phyloP scores from a whole-genome alignment of 2,329 filamentous ascomycete genomes.

The Aureobasidium namibiae region DNA sequence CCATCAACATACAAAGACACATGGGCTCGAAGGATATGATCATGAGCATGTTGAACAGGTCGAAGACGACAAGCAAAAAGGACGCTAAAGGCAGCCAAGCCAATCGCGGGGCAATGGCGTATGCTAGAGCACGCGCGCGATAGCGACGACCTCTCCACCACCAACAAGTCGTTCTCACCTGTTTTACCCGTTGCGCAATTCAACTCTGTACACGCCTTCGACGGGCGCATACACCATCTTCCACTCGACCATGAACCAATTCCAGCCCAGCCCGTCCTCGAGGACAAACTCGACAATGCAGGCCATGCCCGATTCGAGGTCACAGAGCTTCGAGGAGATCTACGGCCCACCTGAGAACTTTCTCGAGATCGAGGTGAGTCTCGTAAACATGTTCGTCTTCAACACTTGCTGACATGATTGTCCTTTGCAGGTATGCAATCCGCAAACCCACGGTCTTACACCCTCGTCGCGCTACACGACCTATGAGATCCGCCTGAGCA shows the following conservation, averaged over 20 bases:
- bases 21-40: neutral
- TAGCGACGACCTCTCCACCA: neutral
- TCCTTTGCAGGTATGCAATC: slow-evolving; percentile 69
- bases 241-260: neutral
- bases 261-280: slow-evolving; percentile 2
- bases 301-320: slow-evolving; percentile 59
- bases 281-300: slow-evolving; percentile 41
- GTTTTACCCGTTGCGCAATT: neutral
- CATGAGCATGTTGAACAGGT: neutral
- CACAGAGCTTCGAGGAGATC: slow-evolving; percentile 97
- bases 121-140: neutral
- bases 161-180: neutral
- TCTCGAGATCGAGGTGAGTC: slow-evolving; percentile 83
- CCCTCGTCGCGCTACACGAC: slow-evolving; percentile 70
- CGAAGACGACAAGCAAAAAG: neutral
- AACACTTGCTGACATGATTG: neutral
- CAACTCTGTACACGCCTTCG: neutral
- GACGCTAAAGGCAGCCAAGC: neutral
- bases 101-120: slow-evolving; percentile 6
- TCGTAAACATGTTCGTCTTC: neutral
- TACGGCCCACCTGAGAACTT: slow-evolving; percentile 98
- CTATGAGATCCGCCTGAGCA: slow-evolving; percentile 95
- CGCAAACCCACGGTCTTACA: slow-evolving; percentile 87
- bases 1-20: neutral
- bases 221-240: neutral